Base-by-base conservation (phyloP, 495 filamentous ascomycete genomes). In the Parachaetomium inaequale region DNA sequence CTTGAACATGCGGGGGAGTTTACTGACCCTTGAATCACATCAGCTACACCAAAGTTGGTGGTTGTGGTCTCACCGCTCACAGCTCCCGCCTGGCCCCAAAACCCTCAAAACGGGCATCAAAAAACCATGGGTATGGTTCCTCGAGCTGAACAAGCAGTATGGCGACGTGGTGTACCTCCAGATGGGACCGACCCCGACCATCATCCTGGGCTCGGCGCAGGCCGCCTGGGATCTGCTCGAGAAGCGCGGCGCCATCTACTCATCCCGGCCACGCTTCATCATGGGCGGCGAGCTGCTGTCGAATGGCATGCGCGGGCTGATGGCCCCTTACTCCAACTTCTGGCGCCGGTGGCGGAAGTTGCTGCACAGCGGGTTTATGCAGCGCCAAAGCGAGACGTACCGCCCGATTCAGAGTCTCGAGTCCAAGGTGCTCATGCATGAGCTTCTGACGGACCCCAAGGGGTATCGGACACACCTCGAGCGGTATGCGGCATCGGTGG, bases 81-180 rank as follows among this genome's bases (percentile, higher is more conserved):
- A 70, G 26, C 72, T 75, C 15, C 74, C 74, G 3, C 74, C 72
- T 5, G 71, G 72, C 3, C 72, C 74, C 8, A 69, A 67, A 31
- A 59, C 53, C 2, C 64, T 75, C 57, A 75, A 74, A 38, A 72
- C 71, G 3, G 72, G 72, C 38, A 47, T 71, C n/a, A 36, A 57
- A 14, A 79, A 83, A 55, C 82, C 82, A 23, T 90, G 86, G 86
- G 68, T 82, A 19, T 81, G 82, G 68, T 86, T 88, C 70, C 69
- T 81, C 59, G 71, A 83, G 64, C 81, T 83, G 70, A 76, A 78
- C 38, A 71, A 79, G 55, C 66, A 69, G 46, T 82, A 84, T 63
- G 83, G 83, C 25, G 81, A 82, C 31, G 84, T 86, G 4, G 82
- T 85, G 61, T 87, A 85, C 6, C 75, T 89, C 10, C 86, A 85